Evolutionary conservation across 2,329 filamentous ascomycete species (phyloP).

Genomic region (Nannizziopsis arthrosporioides): DNA sequence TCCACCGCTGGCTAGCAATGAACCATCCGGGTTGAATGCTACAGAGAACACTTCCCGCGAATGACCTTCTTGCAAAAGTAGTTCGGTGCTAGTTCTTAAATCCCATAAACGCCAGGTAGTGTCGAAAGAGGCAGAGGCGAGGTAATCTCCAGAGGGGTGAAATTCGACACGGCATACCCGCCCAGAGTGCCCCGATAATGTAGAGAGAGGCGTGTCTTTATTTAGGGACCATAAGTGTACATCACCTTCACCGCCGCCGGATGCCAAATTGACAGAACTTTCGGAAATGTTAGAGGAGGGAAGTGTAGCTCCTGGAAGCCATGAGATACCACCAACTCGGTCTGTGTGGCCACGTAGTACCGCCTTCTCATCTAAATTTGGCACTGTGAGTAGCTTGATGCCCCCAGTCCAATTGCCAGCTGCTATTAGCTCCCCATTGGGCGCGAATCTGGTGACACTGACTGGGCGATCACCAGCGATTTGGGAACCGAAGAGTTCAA

Average conservation of each 20-base stretch:
- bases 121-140: conserved; percentile 89
- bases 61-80: conserved; percentile 86
- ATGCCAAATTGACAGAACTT: conserved; percentile 70
- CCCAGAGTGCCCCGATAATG: conserved; percentile 69
- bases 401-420: conserved; percentile 89
- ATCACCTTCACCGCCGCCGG: conserved; percentile 76
- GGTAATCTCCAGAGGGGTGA: conserved; percentile 77
- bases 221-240: conserved; percentile 84
- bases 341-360: conserved; percentile 74
- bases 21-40: conserved; percentile 82
- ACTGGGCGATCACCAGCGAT: conserved; percentile 83
- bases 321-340: conserved; percentile 79
- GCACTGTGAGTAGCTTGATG: conserved; percentile 74
- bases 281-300: conserved; percentile 58
- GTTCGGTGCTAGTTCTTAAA: conserved; percentile 68
- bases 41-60: conserved; percentile 86
- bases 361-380: conserved; percentile 64
- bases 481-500: conserved; percentile 88
- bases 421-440: conserved; percentile 69
- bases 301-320: conserved; percentile 74
- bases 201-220: conserved; percentile 73
- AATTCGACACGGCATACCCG: conserved; percentile 89
- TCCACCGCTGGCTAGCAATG: conserved; percentile 79
- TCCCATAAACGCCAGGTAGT: conserved; percentile 97
- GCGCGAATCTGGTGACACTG: conserved; percentile 82